These are phyloP conservation scores for Populus davidiana DNA, from an alignment of 345 rosid species.

Conservation along the genomic window DNA sequence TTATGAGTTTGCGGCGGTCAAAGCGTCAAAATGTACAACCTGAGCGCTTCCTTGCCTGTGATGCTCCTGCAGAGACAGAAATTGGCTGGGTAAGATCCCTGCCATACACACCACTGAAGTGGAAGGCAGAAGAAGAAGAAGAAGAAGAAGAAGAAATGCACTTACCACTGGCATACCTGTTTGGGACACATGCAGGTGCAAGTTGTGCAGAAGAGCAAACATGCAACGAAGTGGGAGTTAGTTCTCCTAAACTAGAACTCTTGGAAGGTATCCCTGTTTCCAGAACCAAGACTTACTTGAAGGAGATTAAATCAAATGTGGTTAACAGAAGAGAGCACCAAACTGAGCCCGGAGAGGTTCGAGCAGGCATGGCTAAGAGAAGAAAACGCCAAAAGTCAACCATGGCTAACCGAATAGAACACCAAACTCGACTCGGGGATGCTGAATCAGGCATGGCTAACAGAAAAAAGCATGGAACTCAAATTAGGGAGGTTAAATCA, in stretches of 20 bases:
- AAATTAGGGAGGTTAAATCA: slow-evolving; percentile 17
- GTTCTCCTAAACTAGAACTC: slow-evolving; percentile 12
- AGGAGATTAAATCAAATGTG: slow-evolving; percentile 9
- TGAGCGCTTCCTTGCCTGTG: slow-evolving; percentile 55
- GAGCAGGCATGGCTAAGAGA: slow-evolving; percentile 8
- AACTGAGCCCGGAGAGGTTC: background rate
- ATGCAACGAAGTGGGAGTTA: slow-evolving; percentile 18
- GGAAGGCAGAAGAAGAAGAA: slow-evolving; percentile 40
- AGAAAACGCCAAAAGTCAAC: slow-evolving; percentile 11
- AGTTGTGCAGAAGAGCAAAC: slow-evolving; percentile 18
- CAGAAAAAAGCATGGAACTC: slow-evolving; percentile 13
- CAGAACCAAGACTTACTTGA: slow-evolving; percentile 14
- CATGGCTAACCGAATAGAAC: slow-evolving; percentile 13
- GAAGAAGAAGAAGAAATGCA: slow-evolving; percentile 47
- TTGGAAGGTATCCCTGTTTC: slow-evolving; percentile 14
- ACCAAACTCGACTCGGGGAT: slow-evolving; percentile 29
- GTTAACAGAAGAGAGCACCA: background rate
- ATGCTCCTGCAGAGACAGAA: slow-evolving; percentile 33
- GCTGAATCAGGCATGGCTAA: slow-evolving; percentile 7
- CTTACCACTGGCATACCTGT: slow-evolving; percentile 50
- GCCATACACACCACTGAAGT: slow-evolving; percentile 42
- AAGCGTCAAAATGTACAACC: slow-evolving; percentile 65
- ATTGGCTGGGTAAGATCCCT: slow-evolving; percentile 42
- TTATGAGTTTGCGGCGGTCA: slow-evolving; percentile 60
- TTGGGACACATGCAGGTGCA: slow-evolving; percentile 20